Conservation (phyloP, 805 yeast species). For the Cyberlindnera euphorbiiphila region DNA sequence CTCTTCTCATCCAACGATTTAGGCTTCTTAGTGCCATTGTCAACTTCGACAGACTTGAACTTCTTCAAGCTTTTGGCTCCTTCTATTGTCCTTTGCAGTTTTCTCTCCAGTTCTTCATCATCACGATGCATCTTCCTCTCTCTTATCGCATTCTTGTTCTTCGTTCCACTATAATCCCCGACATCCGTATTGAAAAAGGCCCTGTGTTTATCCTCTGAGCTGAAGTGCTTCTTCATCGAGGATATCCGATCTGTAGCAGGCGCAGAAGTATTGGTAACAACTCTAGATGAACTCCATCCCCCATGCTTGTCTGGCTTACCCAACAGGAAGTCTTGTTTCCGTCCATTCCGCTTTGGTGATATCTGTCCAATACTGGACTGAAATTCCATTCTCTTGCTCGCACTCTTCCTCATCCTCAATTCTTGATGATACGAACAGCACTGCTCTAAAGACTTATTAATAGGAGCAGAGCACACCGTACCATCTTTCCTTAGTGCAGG, state of each 20-base stretch:
- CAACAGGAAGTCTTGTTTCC: slow-evolving; percentile 39
- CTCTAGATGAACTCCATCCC: slow-evolving; percentile 24
- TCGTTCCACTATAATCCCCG: slow-evolving; percentile 30
- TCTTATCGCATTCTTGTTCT: slow-evolving; percentile 35
- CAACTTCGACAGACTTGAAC: background rate
- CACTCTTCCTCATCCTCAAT: slow-evolving; percentile 43
- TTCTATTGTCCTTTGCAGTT: slow-evolving; percentile 8
- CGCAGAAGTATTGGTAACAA: slow-evolving; percentile 26
- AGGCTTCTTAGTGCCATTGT: slow-evolving; percentile 10
- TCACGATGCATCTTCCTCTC: slow-evolving; percentile 23
- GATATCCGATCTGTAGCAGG: slow-evolving; percentile 24
- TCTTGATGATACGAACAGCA: slow-evolving; percentile 76
- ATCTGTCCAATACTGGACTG: slow-evolving; percentile 55
- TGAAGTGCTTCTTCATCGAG: slow-evolving; percentile 33
- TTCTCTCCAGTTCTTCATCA: slow-evolving; percentile 3
- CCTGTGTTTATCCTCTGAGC: slow-evolving; percentile 38
- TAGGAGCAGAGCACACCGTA: slow-evolving; percentile 52
- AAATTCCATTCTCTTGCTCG: slow-evolving; percentile 72
- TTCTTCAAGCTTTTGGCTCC: slow-evolving; percentile 30
- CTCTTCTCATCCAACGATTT: slow-evolving; percentile 26
- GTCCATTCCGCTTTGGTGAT: slow-evolving; percentile 47
- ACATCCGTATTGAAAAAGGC: slow-evolving; percentile 49
- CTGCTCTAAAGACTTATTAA: slow-evolving; percentile 48
- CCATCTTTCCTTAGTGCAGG: slow-evolving; percentile 41
- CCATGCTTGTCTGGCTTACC: slow-evolving; percentile 31